These are phyloP conservation scores for Epicoccum sorghinum DNA, from an alignment of 2,329 filamentous ascomycete genomes.

Conservation along the genomic window DNA sequence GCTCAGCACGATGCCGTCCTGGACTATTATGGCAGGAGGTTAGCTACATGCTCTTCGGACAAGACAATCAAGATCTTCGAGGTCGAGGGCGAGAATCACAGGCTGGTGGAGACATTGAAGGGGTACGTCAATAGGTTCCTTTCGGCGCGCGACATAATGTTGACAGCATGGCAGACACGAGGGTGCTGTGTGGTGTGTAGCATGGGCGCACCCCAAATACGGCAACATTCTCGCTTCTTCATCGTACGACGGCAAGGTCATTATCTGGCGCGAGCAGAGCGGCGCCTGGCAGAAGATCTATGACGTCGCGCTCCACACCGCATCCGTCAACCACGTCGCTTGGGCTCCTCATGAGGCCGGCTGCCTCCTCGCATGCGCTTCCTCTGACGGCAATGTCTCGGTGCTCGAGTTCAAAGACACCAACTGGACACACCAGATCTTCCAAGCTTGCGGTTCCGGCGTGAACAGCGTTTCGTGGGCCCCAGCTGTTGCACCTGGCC, in stretches of 20 bases:
- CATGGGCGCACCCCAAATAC: conserved; percentile 96
- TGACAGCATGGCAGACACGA: conserved; percentile 72
- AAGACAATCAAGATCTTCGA: conserved; percentile 99
- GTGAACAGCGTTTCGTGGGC: conserved; percentile 98
- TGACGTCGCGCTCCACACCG: conserved; percentile 91
- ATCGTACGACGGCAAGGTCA: conserved; percentile 95
- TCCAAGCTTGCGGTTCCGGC: conserved; percentile 89
- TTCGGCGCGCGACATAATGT: conserved; percentile 2
- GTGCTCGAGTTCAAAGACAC: conserved; percentile 98
- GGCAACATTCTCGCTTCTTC: conserved; percentile 96
- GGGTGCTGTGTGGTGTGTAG: conserved; percentile 95
- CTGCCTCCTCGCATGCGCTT: conserved; percentile 92
- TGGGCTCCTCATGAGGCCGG: conserved; percentile 98
- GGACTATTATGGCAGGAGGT: conserved; percentile 95
- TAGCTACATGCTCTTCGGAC: conserved; percentile 97
- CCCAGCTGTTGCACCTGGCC: conserved; percentile 81
- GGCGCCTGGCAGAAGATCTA: conserved; percentile 75
- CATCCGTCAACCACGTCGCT: conserved; percentile 92
- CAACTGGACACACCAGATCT: conserved; percentile 85
- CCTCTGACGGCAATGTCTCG: conserved; percentile 89
- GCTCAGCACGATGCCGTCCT: conserved; percentile 93
- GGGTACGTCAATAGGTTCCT: conserved; percentile 64
- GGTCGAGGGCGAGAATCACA: conserved; percentile 90
- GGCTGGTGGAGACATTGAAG: conserved; percentile 89
- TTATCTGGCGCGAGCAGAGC: conserved; percentile 93